phyloP scores from a whole-genome alignment of 1,284 basidiomycete genomes.

The Macrocybe sp. region DNA sequence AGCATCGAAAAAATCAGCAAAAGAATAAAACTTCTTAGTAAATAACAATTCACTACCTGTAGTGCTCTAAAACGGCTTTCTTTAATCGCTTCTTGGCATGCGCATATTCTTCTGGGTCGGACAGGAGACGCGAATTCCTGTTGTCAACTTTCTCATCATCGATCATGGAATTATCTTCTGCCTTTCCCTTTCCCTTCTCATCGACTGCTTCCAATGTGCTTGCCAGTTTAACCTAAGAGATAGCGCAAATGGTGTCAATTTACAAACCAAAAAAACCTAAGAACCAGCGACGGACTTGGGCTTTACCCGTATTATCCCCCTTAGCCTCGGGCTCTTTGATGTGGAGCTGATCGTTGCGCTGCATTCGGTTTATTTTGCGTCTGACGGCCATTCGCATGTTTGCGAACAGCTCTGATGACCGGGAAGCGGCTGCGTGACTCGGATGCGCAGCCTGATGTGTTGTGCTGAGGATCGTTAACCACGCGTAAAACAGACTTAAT shows the following conservation, averaged over 20 bases:
- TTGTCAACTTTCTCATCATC: slow-evolving; percentile 3
- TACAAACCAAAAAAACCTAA: no score
- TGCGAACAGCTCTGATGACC: slow-evolving; percentile 6
- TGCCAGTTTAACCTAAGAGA: neutral
- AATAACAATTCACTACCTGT: slow-evolving; percentile 45
- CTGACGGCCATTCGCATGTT: slow-evolving; percentile 4
- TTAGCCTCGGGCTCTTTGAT: neutral
- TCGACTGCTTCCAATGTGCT: slow-evolving; percentile 1
- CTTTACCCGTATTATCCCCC: neutral
- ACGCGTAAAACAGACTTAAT: slow-evolving; percentile 11
- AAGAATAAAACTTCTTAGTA: slow-evolving; percentile 1
- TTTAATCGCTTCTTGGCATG: slow-evolving; percentile 81
- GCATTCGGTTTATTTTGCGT: neutral
- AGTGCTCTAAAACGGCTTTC: slow-evolving; percentile 82
- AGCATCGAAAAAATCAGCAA: neutral
- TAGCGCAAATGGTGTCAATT: no score
- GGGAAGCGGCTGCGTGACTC: slow-evolving; percentile 7
- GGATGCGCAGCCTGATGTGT: slow-evolving; percentile 19
- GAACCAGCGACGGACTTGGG: no score
- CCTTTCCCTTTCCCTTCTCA: neutral
- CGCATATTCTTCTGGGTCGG: slow-evolving; percentile 76
- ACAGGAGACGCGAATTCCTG: slow-evolving; percentile 17
- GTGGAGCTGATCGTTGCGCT: neutral
- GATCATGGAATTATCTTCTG: neutral
- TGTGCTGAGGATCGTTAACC: neutral